Evolutionary conservation across 805 yeast genomes (phyloP).

Genomic region (Candida ortonii): DNA sequence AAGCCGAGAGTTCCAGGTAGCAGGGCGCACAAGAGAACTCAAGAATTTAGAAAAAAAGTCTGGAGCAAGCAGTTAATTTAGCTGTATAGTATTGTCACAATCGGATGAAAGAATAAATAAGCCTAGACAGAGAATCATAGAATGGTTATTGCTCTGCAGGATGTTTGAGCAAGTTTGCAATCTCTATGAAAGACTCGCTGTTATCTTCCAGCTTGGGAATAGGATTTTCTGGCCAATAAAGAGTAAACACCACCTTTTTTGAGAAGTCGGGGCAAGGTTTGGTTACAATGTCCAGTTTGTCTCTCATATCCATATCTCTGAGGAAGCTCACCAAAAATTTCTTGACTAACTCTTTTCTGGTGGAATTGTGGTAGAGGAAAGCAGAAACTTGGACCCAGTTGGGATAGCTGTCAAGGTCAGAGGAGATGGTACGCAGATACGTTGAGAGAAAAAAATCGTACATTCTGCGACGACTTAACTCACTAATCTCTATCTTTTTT

Average conservation of each 20-base stretch:
- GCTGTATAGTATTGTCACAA: too few species aligned
- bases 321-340: neutral
- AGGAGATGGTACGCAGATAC: too few species aligned
- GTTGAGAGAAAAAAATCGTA: too few species aligned
- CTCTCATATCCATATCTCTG: neutral
- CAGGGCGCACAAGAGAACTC: slow-evolving; percentile 50
- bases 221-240: slow-evolving; percentile 11
- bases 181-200: slow-evolving; percentile 5
- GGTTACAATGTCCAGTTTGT: neutral
- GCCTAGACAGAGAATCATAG: too few species aligned
- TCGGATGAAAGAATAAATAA: too few species aligned
- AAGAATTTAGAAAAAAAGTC: slow-evolving; percentile 30
- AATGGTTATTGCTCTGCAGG: too few species aligned
- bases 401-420: too few species aligned
- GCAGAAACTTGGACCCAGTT: slow-evolving; percentile 4
- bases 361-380: slow-evolving; percentile 10
- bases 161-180: slow-evolving; percentile 6
- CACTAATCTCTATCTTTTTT: neutral
- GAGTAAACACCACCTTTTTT: slow-evolving; percentile 1
- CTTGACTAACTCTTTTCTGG: slow-evolving; percentile 2
- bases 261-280: slow-evolving; percentile 9
- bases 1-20: slow-evolving; percentile 56
- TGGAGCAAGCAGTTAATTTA: neutral
- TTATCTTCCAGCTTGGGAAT: slow-evolving; percentile 5
- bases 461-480: neutral